Evolutionary conservation across 805 yeast genomes (phyloP).

Genomic region (Yamadazyma tumulicola): DNA sequence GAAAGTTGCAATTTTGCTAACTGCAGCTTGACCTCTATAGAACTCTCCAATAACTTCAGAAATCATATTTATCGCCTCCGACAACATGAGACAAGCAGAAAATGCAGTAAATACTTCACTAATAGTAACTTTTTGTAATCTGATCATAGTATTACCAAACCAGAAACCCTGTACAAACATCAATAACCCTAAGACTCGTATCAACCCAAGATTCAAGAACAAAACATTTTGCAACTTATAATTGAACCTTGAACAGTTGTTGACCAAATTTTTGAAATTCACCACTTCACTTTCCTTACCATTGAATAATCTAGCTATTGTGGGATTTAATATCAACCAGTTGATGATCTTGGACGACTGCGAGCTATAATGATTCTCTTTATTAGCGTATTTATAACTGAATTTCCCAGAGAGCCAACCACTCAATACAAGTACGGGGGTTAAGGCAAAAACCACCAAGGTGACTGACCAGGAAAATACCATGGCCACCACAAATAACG

Average conservation of each 20-base stretch:
- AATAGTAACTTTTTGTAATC: slow-evolving; percentile 44
- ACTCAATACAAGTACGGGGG: slow-evolving; percentile 60
- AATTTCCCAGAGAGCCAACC: slow-evolving; percentile 50
- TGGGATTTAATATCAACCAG: slow-evolving; percentile 65
- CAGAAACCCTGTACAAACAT: slow-evolving; percentile 92
- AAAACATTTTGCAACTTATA: slow-evolving; percentile 44
- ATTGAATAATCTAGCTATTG: slow-evolving; percentile 58
- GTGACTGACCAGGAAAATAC: slow-evolving; percentile 84
- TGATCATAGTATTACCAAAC: slow-evolving; percentile 76
- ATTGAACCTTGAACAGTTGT: slow-evolving; percentile 36
- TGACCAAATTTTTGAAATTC: slow-evolving; percentile 37
- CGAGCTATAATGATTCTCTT: slow-evolving; percentile 57
- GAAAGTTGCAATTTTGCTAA: slow-evolving; percentile 37
- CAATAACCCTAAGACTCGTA: slow-evolving; percentile 56
- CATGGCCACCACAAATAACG: slow-evolving; percentile 62
- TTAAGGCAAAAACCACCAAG: slow-evolving; percentile 64
- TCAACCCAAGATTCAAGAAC: slow-evolving; percentile 52
- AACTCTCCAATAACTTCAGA: slow-evolving; percentile 57
- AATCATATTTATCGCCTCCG: slow-evolving; percentile 53
- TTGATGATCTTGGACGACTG: slow-evolving; percentile 58
- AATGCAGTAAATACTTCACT: slow-evolving; percentile 79
- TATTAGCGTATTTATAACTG: slow-evolving; percentile 45
- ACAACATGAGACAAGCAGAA: slow-evolving; percentile 73
- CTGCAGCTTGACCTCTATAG: slow-evolving; percentile 72
- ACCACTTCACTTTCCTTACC: slow-evolving; percentile 52